A percentile compares a stretch with the other conserved stretches of the same genome.
Evolutionary conservation across 768 basidiomycete species (phyloP).

Genomic region (Amanita muscaria): DNA sequence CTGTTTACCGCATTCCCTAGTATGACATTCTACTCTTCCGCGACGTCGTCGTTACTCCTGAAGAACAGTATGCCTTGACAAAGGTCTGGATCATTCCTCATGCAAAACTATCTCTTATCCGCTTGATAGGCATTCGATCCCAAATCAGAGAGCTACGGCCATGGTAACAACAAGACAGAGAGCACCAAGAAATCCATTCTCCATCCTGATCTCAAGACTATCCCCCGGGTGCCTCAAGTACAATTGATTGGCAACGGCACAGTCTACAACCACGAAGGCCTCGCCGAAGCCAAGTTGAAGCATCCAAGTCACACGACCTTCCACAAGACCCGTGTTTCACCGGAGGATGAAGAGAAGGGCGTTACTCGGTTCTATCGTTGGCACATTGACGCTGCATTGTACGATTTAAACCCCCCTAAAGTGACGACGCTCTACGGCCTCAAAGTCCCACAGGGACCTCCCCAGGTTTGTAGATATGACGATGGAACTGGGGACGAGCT

Average conservation of each 20-base stretch:
- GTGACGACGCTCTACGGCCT: slow-evolving; percentile 84
- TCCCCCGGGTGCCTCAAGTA: slow-evolving; percentile 81
- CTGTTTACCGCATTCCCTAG: slow-evolving; percentile 25
- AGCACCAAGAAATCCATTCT: slow-evolving; percentile 70
- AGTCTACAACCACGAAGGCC: slow-evolving; percentile 73
- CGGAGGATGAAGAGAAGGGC: slow-evolving; percentile 70
- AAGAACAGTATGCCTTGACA: slow-evolving; percentile 78
- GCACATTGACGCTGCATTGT: slow-evolving; percentile 88
- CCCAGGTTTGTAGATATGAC: slow-evolving; percentile 67
- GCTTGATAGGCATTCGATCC: slow-evolving; percentile 68
- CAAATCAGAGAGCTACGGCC: slow-evolving; percentile 57
- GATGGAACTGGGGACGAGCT: slow-evolving; percentile 84
- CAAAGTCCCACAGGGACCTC: slow-evolving; percentile 54
- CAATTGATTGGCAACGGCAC: slow-evolving; percentile 88
- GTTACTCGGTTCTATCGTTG: slow-evolving; percentile 84
- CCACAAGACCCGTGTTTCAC: slow-evolving; percentile 70
- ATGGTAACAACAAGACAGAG: slow-evolving; percentile 83
- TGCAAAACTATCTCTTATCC: slow-evolving; percentile 1
- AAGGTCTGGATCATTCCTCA: slow-evolving; percentile 41
- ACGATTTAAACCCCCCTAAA: slow-evolving; percentile 67
- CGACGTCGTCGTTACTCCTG: slow-evolving; percentile 57
- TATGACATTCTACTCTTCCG: slow-evolving; percentile 71
- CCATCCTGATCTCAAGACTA: slow-evolving; percentile 85
- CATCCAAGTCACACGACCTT: slow-evolving; percentile 84
- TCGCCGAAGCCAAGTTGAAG: slow-evolving; percentile 69